Percentiles rank a stretch among this genome's conserved stretches.
phyloP scores from a whole-genome alignment of 1,139 yeast species.

The Yamadazyma epiphylla region DNA sequence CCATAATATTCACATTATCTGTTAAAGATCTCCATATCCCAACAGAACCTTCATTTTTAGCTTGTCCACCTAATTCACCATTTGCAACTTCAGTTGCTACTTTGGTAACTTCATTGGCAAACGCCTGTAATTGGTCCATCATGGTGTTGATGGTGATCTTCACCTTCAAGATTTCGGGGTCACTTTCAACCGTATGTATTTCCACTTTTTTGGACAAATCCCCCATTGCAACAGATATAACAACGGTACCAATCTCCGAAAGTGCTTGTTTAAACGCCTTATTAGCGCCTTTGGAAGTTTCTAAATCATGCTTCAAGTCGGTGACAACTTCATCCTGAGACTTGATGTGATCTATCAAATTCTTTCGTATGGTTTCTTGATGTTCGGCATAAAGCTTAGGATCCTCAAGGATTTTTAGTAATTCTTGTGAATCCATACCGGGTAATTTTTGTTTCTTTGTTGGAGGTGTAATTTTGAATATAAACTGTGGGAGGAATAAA shows the following conservation, averaged over 20 bases:
- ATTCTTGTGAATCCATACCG: slow-evolving; percentile 29
- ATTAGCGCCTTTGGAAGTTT: slow-evolving; percentile 60
- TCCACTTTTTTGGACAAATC: slow-evolving; percentile 75
- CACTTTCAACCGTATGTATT: slow-evolving; percentile 68
- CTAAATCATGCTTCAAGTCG: slow-evolving; percentile 37
- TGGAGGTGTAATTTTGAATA: slow-evolving; percentile 16
- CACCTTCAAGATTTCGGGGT: slow-evolving; percentile 72
- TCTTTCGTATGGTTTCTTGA: slow-evolving; percentile 29
- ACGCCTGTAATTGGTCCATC: slow-evolving; percentile 84
- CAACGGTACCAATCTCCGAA: slow-evolving; percentile 77
- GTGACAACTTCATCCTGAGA: slow-evolving; percentile 28
- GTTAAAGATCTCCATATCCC: slow-evolving; percentile 86
- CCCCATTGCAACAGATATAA: slow-evolving; percentile 82
- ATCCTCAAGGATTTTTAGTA: slow-evolving; percentile 37
- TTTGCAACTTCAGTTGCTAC: slow-evolving; percentile 89
- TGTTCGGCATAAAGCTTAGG: slow-evolving; percentile 33
- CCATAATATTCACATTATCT: slow-evolving; percentile 85
- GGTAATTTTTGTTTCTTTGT: slow-evolving; percentile 16
- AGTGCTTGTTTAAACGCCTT: slow-evolving; percentile 74
- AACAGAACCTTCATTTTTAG: slow-evolving; percentile 75
- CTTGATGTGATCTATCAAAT: slow-evolving; percentile 27
- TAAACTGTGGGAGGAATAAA: no score
- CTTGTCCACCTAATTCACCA: slow-evolving; percentile 87
- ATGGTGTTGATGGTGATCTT: slow-evolving; percentile 79
- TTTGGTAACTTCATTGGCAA: slow-evolving; percentile 78